A percentile compares a stretch with the other conserved stretches of the same genome.
These are phyloP conservation scores for Irpex sp. DNA, from an alignment of 1,284 basidiomycete genomes.

Conservation along the genomic window DNA sequence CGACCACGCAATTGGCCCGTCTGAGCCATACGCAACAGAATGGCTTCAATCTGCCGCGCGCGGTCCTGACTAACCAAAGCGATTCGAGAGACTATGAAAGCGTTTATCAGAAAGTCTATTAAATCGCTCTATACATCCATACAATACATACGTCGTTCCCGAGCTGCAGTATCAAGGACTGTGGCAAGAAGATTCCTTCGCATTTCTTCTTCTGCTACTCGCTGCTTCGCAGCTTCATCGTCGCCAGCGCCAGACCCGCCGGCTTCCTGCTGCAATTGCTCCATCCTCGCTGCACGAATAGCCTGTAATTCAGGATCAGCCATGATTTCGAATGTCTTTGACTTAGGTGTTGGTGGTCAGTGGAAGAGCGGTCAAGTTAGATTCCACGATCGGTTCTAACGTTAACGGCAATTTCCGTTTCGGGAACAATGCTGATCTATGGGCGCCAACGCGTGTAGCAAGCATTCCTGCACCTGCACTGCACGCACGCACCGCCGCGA, in stretches of 20 bases:
- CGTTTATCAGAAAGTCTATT: not conserved
- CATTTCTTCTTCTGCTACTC: conserved; percentile 71
- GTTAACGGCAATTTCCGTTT: not conserved
- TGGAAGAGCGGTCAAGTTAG: not conserved
- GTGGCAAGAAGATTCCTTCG: conserved; percentile 81
- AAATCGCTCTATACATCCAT: conserved; percentile 1
- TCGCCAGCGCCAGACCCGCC: conserved; percentile 20
- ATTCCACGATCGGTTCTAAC: not conserved
- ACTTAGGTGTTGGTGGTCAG: not conserved
- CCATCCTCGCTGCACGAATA: conserved; percentile 40
- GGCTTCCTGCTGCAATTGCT: conserved; percentile 32
- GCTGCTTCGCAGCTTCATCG: conserved; percentile 60
- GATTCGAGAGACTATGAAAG: conserved; percentile 77
- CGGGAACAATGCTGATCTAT: not conserved
- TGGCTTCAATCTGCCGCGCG: conserved; percentile 82
- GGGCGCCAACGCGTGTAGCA: not conserved
- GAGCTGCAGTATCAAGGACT: conserved; percentile 81
- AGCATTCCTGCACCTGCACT: not conserved
- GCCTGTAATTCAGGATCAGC: conserved; percentile 40
- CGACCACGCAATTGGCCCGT: conserved; percentile 86
- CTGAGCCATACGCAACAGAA: conserved; percentile 90
- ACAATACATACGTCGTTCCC: conserved; percentile 82
- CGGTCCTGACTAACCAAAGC: conserved; percentile 88
- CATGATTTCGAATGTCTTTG: conserved; percentile 17
- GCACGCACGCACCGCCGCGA: not conserved